Percentiles rank a stretch among this genome's conserved stretches.
Evolutionary conservation across 1,139 yeast genomes (phyloP).

Genomic region (Suhomyces panamericanus): DNA sequence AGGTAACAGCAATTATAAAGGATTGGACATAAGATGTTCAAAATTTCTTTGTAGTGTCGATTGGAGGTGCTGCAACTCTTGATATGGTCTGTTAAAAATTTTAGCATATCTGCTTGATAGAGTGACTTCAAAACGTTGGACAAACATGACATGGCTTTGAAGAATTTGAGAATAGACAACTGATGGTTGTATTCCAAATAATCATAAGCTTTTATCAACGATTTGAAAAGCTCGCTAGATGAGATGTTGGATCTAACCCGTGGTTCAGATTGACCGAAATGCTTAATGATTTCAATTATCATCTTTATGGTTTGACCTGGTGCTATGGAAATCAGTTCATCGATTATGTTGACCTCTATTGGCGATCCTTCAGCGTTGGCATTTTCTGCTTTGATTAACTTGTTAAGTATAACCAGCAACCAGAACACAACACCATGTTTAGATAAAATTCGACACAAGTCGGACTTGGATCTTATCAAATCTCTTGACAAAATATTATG

Average conservation of each 20-base stretch:
- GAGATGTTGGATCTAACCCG: conserved; percentile 43
- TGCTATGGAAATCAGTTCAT: neutral
- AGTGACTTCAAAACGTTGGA: conserved; percentile 36
- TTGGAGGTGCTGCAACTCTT: conserved; percentile 31
- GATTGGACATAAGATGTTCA: conserved; percentile 45
- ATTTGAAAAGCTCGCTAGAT: conserved; percentile 46
- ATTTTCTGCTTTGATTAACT: conserved; percentile 24
- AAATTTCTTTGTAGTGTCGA: conserved; percentile 39
- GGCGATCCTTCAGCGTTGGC: conserved; percentile 8
- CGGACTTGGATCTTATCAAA: conserved; percentile 50
- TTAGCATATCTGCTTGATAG: conserved; percentile 44
- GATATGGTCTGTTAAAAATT: conserved; percentile 36
- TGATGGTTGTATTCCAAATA: conserved; percentile 35
- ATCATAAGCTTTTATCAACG: conserved; percentile 42
- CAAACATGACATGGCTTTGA: conserved; percentile 45
- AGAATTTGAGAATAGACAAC: conserved; percentile 40
- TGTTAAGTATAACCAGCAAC: conserved; percentile 45
- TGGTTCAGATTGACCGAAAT: conserved; percentile 47
- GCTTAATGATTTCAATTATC: conserved; percentile 40
- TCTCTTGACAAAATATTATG: conserved; percentile 45
- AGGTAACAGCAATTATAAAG: conserved; percentile 60
- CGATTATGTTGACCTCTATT: neutral
- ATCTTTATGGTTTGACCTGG: conserved; percentile 27
- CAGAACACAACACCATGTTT: conserved; percentile 52
- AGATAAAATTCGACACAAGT: conserved; percentile 54